Evolutionary conservation across 2,329 filamentous ascomycete genomes (phyloP).

Genomic region (Hymenotorrendiella dingleyae): DNA sequence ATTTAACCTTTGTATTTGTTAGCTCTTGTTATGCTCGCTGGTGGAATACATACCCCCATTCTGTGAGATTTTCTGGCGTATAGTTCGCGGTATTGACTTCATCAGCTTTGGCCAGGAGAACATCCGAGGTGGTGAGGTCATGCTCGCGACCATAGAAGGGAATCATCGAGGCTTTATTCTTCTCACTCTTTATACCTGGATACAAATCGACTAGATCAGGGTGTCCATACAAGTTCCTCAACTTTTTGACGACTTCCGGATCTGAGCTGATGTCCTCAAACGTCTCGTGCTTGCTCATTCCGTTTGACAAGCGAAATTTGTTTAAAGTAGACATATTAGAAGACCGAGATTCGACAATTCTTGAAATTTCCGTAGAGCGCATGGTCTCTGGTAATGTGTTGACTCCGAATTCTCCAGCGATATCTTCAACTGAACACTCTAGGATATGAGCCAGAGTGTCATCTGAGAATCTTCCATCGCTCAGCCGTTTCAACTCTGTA

Average conservation of each 20-base stretch:
- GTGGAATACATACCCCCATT: too few species aligned
- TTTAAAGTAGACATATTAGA: constrained; percentile 74
- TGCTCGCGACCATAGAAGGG: constrained; percentile 48
- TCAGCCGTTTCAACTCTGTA: constrained; percentile 55
- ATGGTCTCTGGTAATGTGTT: constrained; percentile 69
- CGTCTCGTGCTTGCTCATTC: constrained; percentile 65
- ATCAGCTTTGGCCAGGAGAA: constrained; percentile 52
- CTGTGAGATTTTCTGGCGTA: constrained; percentile 65
- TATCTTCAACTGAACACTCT: constrained; percentile 65
- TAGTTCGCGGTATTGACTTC: constrained; percentile 47
- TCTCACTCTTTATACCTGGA: constrained; percentile 59
- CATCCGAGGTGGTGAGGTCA: constrained; percentile 48
- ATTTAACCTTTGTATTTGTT: too few species aligned
- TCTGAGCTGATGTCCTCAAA: constrained; percentile 85
- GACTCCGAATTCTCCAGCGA: constrained; percentile 64
- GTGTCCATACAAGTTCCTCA: constrained; percentile 61
- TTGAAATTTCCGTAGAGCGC: constrained; percentile 71
- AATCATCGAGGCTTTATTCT: constrained; percentile 44
- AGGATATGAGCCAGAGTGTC: constrained; percentile 71
- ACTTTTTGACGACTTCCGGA: constrained; percentile 58
- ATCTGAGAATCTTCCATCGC: constrained; percentile 66
- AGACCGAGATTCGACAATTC: constrained; percentile 68
- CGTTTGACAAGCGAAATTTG: constrained; percentile 79
- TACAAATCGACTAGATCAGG: constrained; percentile 58
- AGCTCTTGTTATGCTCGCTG: too few species aligned